phyloP scores from a whole-genome alignment of 2,329 filamentous ascomycete genomes.

The Trichoderma atroviride region DNA sequence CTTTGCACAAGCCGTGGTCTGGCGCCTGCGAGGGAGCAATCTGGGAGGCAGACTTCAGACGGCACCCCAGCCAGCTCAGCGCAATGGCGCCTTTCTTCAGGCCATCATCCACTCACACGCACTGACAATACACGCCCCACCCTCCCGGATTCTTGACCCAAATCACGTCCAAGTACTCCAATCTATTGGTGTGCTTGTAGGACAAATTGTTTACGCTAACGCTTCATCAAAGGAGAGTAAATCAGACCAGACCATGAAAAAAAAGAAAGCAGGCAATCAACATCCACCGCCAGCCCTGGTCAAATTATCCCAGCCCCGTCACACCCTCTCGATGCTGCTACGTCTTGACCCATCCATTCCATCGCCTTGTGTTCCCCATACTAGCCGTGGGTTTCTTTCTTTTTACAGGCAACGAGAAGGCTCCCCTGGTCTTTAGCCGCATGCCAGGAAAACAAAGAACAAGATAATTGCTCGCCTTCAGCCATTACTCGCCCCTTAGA shows the following conservation, averaged over 20 bases:
- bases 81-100: not conserved
- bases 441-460: not conserved
- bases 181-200: not conserved
- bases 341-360: constrained; percentile 19
- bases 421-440: not conserved
- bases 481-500: not conserved
- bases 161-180: not conserved
- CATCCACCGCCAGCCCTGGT: constrained; percentile 20
- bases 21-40: not conserved
- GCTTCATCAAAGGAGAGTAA: not conserved
- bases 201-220: not conserved
- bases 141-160: not conserved
- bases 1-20: not conserved
- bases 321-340: constrained; percentile 8
- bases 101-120: constrained; percentile 5
- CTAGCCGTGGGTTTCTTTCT: constrained; percentile 8
- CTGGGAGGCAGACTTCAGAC: not conserved
- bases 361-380: constrained; percentile 21
- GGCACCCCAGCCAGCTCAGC: not conserved
- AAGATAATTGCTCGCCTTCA: not conserved
- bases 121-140: constrained; percentile 18
- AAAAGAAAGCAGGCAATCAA: constrained; percentile 18
- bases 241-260: not conserved
- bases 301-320: constrained; percentile 9
- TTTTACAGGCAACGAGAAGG: not conserved